phyloP scores from a whole-genome alignment of 192 early-diverging fungal genomes.

The Allomyces macrogynus region DNA sequence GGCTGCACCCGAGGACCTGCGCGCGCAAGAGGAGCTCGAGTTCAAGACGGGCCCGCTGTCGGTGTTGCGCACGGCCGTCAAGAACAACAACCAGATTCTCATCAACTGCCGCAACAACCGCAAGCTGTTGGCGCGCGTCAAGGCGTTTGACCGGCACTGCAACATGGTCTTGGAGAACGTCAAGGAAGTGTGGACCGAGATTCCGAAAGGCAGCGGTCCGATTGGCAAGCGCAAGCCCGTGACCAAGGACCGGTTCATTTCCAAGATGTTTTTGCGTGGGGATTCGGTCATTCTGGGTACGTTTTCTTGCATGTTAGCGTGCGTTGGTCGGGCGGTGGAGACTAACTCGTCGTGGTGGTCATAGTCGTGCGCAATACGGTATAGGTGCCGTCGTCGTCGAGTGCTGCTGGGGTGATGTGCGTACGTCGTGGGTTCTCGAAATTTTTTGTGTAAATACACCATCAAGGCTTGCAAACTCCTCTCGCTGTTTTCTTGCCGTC shows the following conservation, averaged over 20 bases:
- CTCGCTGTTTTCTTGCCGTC: no score
- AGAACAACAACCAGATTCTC: constrained; percentile 89
- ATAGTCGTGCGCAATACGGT: no score
- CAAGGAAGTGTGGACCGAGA: constrained; percentile 98
- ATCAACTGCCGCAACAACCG: constrained; percentile 95
- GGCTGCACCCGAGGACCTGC: constrained; percentile 85
- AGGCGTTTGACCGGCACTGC: constrained; percentile 98
- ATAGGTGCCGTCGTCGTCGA: no score
- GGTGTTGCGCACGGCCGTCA: constrained; percentile 76
- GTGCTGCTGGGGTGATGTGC: no score
- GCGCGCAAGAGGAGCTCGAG: constrained; percentile 73
- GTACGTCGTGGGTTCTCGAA: no score
- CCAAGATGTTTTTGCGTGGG: constrained; percentile 93
- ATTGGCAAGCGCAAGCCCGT: constrained; percentile 80
- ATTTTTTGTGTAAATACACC: no score
- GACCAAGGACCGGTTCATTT: constrained; percentile 96
- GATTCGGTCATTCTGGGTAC: constrained; percentile 79
- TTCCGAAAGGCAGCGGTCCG: constrained; percentile 63
- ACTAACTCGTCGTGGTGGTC: no score
- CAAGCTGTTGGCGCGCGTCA: constrained; percentile 89
- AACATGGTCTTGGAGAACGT: constrained; percentile 99
- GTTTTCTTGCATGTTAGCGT: no score
- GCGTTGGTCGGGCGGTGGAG: no score
- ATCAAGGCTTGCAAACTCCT: no score
- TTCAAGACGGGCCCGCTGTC: constrained; percentile 95